Evolutionary conservation across 2,329 filamentous ascomycete species (phyloP).

Genomic region (Paracorniculantispora psalliotae): DNA sequence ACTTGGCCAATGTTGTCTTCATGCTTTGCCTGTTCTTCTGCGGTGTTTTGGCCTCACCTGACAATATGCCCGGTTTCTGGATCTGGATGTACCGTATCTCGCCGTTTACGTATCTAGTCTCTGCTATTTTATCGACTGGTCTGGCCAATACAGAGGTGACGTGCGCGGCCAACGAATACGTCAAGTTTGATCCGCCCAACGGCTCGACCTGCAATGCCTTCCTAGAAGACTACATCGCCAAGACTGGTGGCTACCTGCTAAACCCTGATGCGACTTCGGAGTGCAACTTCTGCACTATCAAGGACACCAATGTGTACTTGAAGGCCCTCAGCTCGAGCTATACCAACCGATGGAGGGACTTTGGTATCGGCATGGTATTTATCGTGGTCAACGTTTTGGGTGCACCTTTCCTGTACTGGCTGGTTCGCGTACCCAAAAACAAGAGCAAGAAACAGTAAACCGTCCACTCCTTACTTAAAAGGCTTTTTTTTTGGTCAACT

Average conservation of each 20-base stretch:
- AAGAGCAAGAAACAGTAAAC: conserved; percentile 28
- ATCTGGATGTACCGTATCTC: conserved; percentile 72
- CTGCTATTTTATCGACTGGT: conserved; percentile 64
- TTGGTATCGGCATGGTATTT: conserved; percentile 50
- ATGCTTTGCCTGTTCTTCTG: conserved; percentile 70
- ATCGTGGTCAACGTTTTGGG: conserved; percentile 47
- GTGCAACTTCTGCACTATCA: conserved; percentile 46
- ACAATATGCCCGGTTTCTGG: conserved; percentile 67
- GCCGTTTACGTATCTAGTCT: conserved; percentile 76
- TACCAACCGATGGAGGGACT: conserved; percentile 48
- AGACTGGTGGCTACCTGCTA: conserved; percentile 48
- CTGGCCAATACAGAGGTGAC: conserved; percentile 60
- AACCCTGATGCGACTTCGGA: conserved; percentile 39
- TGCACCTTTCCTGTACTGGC: conserved; percentile 44
- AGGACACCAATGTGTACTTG: conserved; percentile 41
- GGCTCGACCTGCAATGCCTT: conserved; percentile 57
- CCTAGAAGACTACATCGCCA: conserved; percentile 43
- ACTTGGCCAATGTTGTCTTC: conserved; percentile 72
- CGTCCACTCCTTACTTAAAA: too few relatives aligned
- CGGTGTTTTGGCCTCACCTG: conserved; percentile 63
- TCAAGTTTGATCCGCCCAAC: conserved; percentile 50
- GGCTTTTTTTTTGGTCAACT: too few relatives aligned
- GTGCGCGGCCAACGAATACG: conserved; percentile 66
- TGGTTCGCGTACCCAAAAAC: conserved; percentile 27
- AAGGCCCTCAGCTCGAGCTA: conserved; percentile 42